phyloP scores from a whole-genome alignment of 2,329 filamentous ascomycete genomes.

The Pseudogymnoascus sp. region DNA sequence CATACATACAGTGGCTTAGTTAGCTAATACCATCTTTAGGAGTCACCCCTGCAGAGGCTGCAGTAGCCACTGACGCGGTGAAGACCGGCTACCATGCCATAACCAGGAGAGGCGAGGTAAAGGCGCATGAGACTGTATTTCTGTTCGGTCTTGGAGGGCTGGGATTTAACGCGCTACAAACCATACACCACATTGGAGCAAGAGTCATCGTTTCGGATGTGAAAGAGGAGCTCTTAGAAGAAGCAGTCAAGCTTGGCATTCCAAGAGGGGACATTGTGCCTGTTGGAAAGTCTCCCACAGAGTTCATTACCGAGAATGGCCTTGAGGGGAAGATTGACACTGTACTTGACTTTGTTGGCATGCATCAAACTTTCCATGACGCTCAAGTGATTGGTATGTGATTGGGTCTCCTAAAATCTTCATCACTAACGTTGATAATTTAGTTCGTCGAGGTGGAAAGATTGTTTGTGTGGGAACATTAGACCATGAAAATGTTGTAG shows the following conservation, averaged over 20 bases:
- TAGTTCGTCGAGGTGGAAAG: constrained; percentile 30
- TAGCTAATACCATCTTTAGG: constrained; percentile 9
- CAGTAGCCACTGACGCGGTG: constrained; percentile 34
- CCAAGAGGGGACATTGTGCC: constrained; percentile 27
- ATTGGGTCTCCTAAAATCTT: background rate
- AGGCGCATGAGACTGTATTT: constrained; percentile 30
- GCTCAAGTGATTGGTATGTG: constrained; percentile 28
- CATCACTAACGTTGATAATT: constrained; percentile 11
- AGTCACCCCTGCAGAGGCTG: constrained; percentile 26
- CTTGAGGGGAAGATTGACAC: constrained; percentile 23
- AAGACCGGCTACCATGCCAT: constrained; percentile 35
- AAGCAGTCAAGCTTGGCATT: constrained; percentile 27
- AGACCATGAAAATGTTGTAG: constrained; percentile 31
- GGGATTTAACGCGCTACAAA: constrained; percentile 34
- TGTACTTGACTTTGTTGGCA: constrained; percentile 29
- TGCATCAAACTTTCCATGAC: constrained; percentile 31
- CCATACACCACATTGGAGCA: constrained; percentile 40
- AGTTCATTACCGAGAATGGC: constrained; percentile 24
- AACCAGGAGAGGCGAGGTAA: constrained; percentile 29
- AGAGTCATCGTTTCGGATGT: constrained; percentile 32
- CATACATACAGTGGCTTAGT: background rate
- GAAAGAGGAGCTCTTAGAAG: constrained; percentile 25
- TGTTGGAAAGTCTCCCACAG: constrained; percentile 21
- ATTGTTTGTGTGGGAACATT: constrained; percentile 34
- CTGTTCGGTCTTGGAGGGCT: constrained; percentile 35